These are phyloP conservation scores for Ophiocordyceps camponoti-leonardi DNA, from an alignment of 2,329 filamentous ascomycete species.

Conservation along the genomic window DNA sequence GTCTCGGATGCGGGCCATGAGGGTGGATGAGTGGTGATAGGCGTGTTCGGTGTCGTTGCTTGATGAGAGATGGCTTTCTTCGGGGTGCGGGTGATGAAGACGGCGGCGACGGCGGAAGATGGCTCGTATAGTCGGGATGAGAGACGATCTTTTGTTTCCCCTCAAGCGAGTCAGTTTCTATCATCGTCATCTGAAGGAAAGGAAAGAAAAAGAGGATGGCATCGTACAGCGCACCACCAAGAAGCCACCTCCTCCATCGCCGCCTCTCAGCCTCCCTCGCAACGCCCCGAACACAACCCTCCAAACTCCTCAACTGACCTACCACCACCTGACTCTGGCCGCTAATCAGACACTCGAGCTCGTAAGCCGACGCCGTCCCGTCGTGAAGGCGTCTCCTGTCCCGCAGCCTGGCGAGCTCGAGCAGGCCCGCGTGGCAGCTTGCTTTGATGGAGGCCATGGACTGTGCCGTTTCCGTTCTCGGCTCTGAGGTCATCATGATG, in stretches of 20 bases:
- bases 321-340: constrained; percentile 24
- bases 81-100: constrained; percentile 16
- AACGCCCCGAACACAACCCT: constrained; percentile 24
- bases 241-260: constrained; percentile 33
- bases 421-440: constrained; percentile 18
- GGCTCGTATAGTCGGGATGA: constrained; percentile 32
- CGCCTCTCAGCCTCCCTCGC: constrained; percentile 26
- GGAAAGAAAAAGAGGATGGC: background rate
- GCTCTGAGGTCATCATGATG: background rate
- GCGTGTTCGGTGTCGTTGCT: constrained; percentile 42
- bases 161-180: too few species aligned
- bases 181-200: too few species aligned
- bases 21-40: constrained; percentile 30
- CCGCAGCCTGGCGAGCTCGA: constrained; percentile 17
- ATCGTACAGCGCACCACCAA: constrained; percentile 34
- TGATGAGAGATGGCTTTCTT: too few species aligned
- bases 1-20: constrained; percentile 30
- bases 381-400: constrained; percentile 11
- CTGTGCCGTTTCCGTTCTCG: background rate
- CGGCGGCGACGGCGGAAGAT: constrained; percentile 31
- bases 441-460: constrained; percentile 7
- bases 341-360: constrained; percentile 25
- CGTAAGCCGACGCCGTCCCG: constrained; percentile 13
- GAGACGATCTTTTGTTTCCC: too few species aligned
- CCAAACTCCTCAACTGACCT: constrained; percentile 24